Conservation (phyloP, 768 basidiomycete genomes). For the Suillus variegatus region DNA sequence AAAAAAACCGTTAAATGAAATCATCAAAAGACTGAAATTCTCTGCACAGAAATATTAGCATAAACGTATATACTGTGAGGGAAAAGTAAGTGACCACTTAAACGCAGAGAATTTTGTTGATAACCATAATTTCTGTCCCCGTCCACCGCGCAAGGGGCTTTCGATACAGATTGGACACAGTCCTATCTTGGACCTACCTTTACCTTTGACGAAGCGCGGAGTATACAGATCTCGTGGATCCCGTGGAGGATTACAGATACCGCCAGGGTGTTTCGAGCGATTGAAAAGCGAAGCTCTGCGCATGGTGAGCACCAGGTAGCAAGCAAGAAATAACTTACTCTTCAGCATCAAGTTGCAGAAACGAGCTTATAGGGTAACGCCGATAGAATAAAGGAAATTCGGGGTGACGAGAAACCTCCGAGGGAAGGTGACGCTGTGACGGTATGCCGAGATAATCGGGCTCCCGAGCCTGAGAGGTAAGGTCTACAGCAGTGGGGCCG, state of each 20-base stretch:
- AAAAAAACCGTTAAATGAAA: constrained; percentile 7
- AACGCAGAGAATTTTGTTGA: constrained; percentile 81
- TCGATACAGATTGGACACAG: constrained; percentile 80
- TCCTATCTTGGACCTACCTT: constrained; percentile 67
- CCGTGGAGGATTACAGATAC: constrained; percentile 62
- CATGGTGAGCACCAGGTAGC: not conserved
- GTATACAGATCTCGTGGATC: constrained; percentile 71
- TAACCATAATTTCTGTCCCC: constrained; percentile 65
- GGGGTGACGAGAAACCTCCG: constrained; percentile 43
- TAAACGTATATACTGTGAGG: constrained; percentile 4
- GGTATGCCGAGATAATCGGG: not conserved
- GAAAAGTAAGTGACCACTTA: constrained; percentile 55
- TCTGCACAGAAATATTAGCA: not conserved
- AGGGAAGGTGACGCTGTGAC: constrained; percentile 51
- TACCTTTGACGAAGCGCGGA: constrained; percentile 74
- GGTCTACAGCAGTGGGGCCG: not conserved
- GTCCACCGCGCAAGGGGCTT: constrained; percentile 58
- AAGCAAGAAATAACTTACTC: constrained; percentile 35
- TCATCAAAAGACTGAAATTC: not conserved
- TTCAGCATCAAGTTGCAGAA: constrained; percentile 40
- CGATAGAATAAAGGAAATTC: constrained; percentile 67
- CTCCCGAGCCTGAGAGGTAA: not conserved
- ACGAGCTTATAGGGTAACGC: constrained; percentile 67
- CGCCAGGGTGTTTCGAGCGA: constrained; percentile 33
- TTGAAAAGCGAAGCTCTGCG: constrained; percentile 21